A percentile compares a stretch with the other conserved stretches of the same genome.
Conservation (phyloP, 2,329 filamentous ascomycete species). For the Aspergillus fischeri region DNA sequence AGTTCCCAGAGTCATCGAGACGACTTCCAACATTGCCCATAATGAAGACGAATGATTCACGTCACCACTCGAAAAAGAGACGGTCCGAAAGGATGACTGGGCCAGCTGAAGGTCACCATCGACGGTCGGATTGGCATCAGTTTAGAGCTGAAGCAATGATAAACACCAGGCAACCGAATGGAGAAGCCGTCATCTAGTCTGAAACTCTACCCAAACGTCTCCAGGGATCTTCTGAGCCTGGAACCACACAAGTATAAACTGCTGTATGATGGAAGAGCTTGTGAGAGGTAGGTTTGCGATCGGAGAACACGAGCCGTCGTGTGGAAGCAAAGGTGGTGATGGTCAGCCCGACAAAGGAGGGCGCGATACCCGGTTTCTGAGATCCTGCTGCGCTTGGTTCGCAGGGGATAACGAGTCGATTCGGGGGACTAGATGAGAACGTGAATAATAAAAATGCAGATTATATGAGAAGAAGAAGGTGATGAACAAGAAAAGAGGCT, state of each 20-base stretch:
- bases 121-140: constrained; percentile 25
- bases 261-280: neutral
- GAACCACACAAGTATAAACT: neutral
- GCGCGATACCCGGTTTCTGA: neutral
- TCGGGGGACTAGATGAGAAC: neutral
- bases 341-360: neutral
- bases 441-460: neutral
- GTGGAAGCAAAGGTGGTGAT: neutral
- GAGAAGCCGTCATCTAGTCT: constrained; percentile 24
- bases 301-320: neutral
- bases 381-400: neutral
- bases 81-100: constrained; percentile 24
- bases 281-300: neutral
- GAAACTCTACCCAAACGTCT: neutral
- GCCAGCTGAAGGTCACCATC: constrained; percentile 29
- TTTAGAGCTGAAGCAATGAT: constrained; percentile 4
- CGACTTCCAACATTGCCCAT: constrained; percentile 95
- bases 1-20: constrained; percentile 70
- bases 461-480: neutral
- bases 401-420: neutral
- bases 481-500: neutral
- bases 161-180: constrained; percentile 8
- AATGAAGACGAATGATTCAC: constrained; percentile 36
- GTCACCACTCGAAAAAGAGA: constrained; percentile 24
- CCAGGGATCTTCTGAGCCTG: neutral